Conservation (phyloP, 2,329 filamentous ascomycete species). For the Geosmithia flava region DNA sequence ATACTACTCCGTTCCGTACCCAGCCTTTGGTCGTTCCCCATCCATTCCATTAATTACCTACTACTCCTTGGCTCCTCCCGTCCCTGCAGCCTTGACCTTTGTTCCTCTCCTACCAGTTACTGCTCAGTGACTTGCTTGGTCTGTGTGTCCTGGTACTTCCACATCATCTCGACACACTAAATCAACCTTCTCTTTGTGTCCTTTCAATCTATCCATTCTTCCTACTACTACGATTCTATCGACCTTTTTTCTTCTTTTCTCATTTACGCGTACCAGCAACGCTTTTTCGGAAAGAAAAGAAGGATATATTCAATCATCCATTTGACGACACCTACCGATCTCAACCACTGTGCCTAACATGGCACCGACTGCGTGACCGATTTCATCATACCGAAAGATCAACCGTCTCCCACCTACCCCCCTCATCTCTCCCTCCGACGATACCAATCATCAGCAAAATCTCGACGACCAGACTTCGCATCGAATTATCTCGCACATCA, state of each 20-base stretch:
- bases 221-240: background rate
- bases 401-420: background rate
- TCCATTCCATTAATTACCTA: too few species aligned
- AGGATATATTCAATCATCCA: constrained; percentile 3
- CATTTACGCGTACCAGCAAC: background rate
- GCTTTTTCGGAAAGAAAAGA: constrained; percentile 1
- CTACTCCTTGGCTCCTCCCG: background rate
- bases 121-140: too few species aligned
- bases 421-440: constrained; percentile 1
- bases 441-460: constrained; percentile 1
- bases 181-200: background rate
- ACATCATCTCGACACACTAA: background rate
- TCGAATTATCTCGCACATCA: constrained; percentile 33
- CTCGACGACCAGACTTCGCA: constrained; percentile 2
- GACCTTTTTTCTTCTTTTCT: background rate
- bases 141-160: too few species aligned
- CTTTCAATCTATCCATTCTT: background rate
- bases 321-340: background rate
- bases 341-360: constrained; percentile 17
- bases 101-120: background rate
- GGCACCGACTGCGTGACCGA: constrained; percentile 22
- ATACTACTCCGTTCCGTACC: too few species aligned
- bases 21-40: too few species aligned
- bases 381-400: constrained; percentile 1
- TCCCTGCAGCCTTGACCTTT: background rate